Base-by-base conservation (phyloP, 352 stramenopile genomes). In the Phytophthora rubi region DNA sequence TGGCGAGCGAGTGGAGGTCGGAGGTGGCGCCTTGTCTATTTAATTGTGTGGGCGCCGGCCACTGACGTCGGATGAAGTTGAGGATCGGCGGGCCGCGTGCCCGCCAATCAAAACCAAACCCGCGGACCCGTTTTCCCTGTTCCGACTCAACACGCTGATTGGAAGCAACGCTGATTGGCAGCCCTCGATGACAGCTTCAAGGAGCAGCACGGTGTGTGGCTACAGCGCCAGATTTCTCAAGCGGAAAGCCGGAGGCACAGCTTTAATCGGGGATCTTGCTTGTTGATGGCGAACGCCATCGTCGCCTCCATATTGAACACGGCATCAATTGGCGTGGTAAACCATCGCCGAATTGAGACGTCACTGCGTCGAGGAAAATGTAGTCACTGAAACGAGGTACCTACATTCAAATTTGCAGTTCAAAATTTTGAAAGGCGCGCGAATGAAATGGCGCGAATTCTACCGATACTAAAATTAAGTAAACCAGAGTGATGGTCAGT, bases 51-150 rank as follows among this genome's bases (percentile, higher is more conserved):
- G 39, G 66, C 32, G 49, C 39, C 60, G 33, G 32, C 28, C 60
- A 26, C 45, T 58, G 57, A 59, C 37, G 28, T 33, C 57, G 70
- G 65, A 81, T 81, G 61, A 81, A 77, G 72, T 65, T 71, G 32
- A 26, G 35, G 28, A 53, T 73, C 13, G 53, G 56, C 52, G 53
- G 42, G 35, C 53, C 39, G 39, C 39, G 39, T 48, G 60, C 56
- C 56, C 42, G 56, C 60, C 51, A 47, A 48, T 26, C 60, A 68
- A 10, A 52, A 39, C 33, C 45, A 13, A n/a, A 54, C 49, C 51
- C 47, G 42, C 23, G 37, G 53, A 13, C 5, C 28, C 30, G 47
- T 53, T 76, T 18, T 12, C 33, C 42, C 5, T n/a, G 42, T 26
- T 26, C 23, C 33, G 9, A 39, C 45, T 28, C 45, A 52, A 52